Evolutionary conservation across 2,329 filamentous ascomycete species (phyloP), one percentile per base, ranked within the genome.

Genomic region (Trichophyton rubrum): DNA sequence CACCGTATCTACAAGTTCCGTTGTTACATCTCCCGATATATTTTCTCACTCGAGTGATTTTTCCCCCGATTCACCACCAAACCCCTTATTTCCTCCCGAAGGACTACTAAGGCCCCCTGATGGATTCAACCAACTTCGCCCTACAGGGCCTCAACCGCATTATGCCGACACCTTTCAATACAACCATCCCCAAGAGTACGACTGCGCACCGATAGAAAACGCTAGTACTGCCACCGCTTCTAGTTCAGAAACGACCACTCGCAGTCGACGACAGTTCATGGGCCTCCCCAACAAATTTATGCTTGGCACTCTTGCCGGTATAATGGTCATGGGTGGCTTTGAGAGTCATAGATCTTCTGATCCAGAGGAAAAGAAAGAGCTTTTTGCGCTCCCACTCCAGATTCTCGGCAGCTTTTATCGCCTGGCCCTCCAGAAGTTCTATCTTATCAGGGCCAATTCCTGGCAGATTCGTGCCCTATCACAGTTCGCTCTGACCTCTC

Each of bases 261-360:
- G 75, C 61, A 75, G 77, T 49, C 79, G 80, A 40, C 77, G 80
- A 65, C 38, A 33, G 15, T 45, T 43, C 15, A 33, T 45, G n/a
- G 56, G 56, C 4, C 74, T 84, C 63, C 73, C 77, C 67, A 82
- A 81, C 68, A 95, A 95, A 75, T 80, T 96, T 65, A 93, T 96
- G 89, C 85, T 96, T 3, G 92, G 92, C 47, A 92, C 91, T 17
- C 81, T 97, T 62, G 92, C 91, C 24, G 90, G 90, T 13, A 78
- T 97, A 17, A 96, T 97, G 91, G 81, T 96, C 38, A 76, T 96
- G 66, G 90, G 96, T 74, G 90, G 89, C 0, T 79, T 91, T 60
- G 80, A 80, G 82, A 87, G 70, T 76, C 85, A 66, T 82, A 90
- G 73, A 74, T 83, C 70, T 82, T 41, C 55, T 11, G 33, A 40